Evolutionary conservation across 257 asterid genomes (phyloP), one percentile per base, ranked within the genome.

Genomic region (Plantago elongata): DNA sequence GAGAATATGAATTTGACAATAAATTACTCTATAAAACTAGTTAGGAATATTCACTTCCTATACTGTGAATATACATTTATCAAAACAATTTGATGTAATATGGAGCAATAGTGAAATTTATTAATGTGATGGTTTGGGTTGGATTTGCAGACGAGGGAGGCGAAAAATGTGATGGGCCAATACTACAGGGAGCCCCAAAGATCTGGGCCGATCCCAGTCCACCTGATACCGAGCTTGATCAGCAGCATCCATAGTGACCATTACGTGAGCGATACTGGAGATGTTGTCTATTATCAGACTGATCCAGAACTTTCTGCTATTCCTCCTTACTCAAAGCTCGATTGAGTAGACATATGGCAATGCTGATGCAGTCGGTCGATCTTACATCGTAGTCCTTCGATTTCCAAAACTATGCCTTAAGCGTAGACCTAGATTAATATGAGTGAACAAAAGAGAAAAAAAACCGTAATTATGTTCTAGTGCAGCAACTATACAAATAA

Each of bases 171-270:
- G 50, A 38, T 90, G 57, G 95, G 97, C 0, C 68, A 79, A 62
- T 84, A 87, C 73, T 90, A 90, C 68, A 70, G 95, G n/a, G 95
- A 90, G 76, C 95, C 97, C 13, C 75, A 43, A 46, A 87, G 76
- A 66, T 90, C 97, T 0, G 95, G 94, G 9, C 69, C 75, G 3
- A 54, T 90, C 55, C 97, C 97, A 0, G 30, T 78, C 18, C 97
- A 90, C 60, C 65, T 90, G 45, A 29, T 90, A 56, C 75, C 69
- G 0, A 74, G 73, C 22, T 66, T 90, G 68, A 71, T 78, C 56
- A 78, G 60, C 61, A 87, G 95, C 74, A 73, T 90, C 16, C 57
- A 75, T 13, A 54, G 62, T 14, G 95, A 90, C 42, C 97, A 90
- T 46, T 87, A 79, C 47, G 97, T 90, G 18, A 83, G 88, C 46